A percentile compares a stretch with the other conserved stretches of the same genome.
Conservation (phyloP, 176 grass and related monocot genomes). For the Carex kokanica region DNA sequence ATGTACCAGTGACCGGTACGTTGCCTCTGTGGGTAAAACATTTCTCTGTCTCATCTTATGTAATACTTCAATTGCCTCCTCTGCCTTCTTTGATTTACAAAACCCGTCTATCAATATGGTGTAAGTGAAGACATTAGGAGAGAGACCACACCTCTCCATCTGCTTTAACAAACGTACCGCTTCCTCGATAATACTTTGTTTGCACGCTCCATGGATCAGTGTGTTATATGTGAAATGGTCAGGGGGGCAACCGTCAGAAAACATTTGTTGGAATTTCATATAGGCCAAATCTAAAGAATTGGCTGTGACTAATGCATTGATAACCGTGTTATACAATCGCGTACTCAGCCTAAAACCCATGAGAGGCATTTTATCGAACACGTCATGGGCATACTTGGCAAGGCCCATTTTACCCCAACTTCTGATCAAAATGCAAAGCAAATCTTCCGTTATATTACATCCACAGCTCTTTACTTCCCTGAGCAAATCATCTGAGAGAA, state of each 20-base stretch:
- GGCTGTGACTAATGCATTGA: constrained; percentile 49
- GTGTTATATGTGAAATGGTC: constrained; percentile 81
- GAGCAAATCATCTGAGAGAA: constrained; percentile 48
- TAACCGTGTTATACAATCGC: constrained; percentile 62
- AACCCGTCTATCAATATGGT: constrained; percentile 75
- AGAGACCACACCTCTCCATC: constrained; percentile 55
- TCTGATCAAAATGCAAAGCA: constrained; percentile 54
- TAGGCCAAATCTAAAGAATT: constrained; percentile 62
- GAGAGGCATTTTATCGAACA: constrained; percentile 67
- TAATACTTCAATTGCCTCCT: constrained; percentile 46
- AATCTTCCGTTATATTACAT: constrained; percentile 59
- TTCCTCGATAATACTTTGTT: constrained; percentile 51
- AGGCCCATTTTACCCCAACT: constrained; percentile 73
- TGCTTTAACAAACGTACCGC: constrained; percentile 70
- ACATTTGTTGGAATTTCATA: constrained; percentile 90
- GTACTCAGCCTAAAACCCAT: constrained; percentile 52
- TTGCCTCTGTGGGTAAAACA: constrained; percentile 51
- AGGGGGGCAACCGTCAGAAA: constrained; percentile 41
- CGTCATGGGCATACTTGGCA: constrained; percentile 60
- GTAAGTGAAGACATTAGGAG: constrained; percentile 70
- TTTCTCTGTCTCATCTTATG: constrained; percentile 53
- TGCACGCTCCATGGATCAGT: constrained; percentile 59
- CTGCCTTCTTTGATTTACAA: constrained; percentile 53
- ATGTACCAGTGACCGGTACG: constrained; percentile 55
- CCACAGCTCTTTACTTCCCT: constrained; percentile 51